These are phyloP conservation scores for Schwanniomyces vanrijiae DNA, from an alignment of 805 yeast species.

Conservation along the genomic window DNA sequence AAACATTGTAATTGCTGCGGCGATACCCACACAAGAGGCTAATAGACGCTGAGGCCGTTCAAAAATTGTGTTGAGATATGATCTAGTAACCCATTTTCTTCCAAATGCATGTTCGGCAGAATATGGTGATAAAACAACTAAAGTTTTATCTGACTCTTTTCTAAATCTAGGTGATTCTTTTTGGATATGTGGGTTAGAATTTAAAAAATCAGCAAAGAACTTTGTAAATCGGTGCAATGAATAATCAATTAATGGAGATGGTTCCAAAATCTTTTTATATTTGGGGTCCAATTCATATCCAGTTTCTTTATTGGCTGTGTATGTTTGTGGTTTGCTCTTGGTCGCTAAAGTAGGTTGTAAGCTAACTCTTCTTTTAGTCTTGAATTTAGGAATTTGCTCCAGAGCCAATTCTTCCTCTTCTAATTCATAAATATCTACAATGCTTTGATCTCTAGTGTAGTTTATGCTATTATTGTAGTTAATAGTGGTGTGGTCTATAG, in stretches of 20 bases:
- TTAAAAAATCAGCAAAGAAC: slow-evolving; percentile 43
- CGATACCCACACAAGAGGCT: slow-evolving; percentile 76
- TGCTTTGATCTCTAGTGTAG: slow-evolving; percentile 29
- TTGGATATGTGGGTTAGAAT: slow-evolving; percentile 42
- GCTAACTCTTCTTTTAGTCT: slow-evolving; percentile 29
- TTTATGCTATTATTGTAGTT: slow-evolving; percentile 24
- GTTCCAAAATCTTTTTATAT: slow-evolving; percentile 31
- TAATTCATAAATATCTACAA: slow-evolving; percentile 33
- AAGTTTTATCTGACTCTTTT: slow-evolving; percentile 45
- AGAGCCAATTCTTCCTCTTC: slow-evolving; percentile 34
- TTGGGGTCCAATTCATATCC: slow-evolving; percentile 11
- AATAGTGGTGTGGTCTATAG: slow-evolving; percentile 41
- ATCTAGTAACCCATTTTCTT: slow-evolving; percentile 72
- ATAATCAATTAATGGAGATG: slow-evolving; percentile 36
- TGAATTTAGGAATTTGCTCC: slow-evolving; percentile 39
- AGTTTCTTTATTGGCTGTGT: neutral
- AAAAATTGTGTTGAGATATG: slow-evolving; percentile 66
- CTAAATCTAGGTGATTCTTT: slow-evolving; percentile 39
- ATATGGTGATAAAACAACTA: slow-evolving; percentile 66
- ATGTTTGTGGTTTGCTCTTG: slow-evolving; percentile 3
- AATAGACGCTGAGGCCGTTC: slow-evolving; percentile 80
- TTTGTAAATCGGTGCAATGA: slow-evolving; percentile 35
- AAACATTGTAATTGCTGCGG: slow-evolving; percentile 69
- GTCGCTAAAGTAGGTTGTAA: slow-evolving; percentile 25
- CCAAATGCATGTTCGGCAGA: slow-evolving; percentile 73